These are phyloP conservation scores for Boletus rufocinnamomeus DNA, from an alignment of 768 basidiomycete genomes.

Conservation along the genomic window DNA sequence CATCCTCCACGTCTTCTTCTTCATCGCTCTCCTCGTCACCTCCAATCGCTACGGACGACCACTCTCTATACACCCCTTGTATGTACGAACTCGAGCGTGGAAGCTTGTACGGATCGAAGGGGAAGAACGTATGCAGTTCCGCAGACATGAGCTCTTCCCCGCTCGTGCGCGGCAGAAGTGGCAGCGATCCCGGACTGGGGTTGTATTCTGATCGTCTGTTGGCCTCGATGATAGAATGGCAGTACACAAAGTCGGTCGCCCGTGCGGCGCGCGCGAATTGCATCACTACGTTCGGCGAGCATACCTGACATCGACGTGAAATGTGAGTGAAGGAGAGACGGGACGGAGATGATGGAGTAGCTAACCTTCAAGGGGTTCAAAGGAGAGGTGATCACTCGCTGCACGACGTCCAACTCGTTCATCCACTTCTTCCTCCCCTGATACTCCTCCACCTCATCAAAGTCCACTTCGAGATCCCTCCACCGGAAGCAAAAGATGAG, in stretches of 20 bases:
- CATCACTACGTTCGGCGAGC: constrained; percentile 84
- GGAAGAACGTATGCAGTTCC: constrained; percentile 94
- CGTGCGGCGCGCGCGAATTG: constrained; percentile 95
- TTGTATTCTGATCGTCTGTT: constrained; percentile 70
- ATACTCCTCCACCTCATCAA: constrained; percentile 57
- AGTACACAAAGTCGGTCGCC: constrained; percentile 89
- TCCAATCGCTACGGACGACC: constrained; percentile 74
- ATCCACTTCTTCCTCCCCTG: constrained; percentile 75
- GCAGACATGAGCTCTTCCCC: constrained; percentile 46
- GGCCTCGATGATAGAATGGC: constrained; percentile 88
- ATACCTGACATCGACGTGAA: constrained; percentile 55
- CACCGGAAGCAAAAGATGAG: constrained; percentile 98
- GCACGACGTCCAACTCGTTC: constrained; percentile 71
- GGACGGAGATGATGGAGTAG: not conserved
- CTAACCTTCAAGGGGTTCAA: constrained; percentile 80
- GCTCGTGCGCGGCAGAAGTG: constrained; percentile 24
- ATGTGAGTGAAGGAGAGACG: not conserved
- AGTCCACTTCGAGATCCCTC: constrained; percentile 75
- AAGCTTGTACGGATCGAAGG: constrained; percentile 95
- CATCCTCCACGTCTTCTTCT: constrained; percentile 52
- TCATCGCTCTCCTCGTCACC: constrained; percentile 75
- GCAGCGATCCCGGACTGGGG: constrained; percentile 26
- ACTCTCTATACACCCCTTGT: constrained; percentile 84
- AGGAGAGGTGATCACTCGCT: constrained; percentile 75
- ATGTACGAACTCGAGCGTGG: constrained; percentile 78